Evolutionary conservation across 1,284 basidiomycete genomes (phyloP), one percentile per base, ranked within the genome.

Genomic region (Caloboletus firmus): DNA sequence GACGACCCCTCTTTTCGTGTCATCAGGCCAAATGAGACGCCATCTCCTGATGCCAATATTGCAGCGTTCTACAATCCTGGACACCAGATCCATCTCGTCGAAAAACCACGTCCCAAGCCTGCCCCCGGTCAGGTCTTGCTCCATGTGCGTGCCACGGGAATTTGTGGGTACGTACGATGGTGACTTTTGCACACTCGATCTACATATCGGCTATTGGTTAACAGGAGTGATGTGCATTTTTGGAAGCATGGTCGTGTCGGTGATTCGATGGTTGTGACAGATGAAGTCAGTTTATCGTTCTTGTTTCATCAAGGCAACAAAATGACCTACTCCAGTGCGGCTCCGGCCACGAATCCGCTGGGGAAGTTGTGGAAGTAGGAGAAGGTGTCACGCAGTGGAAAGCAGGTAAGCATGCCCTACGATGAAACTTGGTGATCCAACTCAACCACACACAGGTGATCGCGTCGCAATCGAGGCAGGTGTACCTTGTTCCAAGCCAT

Each of bases 181-280:
- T 8, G 42, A 30, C 28, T 35, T 32, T 45, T 34, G 40, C 39
- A 9, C 22, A 26, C 28, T 48, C 32, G 37, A 34, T 35, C 20
- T 13, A 45, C 52, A 49, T 13, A 13, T 37, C 39, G 18, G 11
- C 1, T 18, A 24, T 42, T 31, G 37, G 44, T 40, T 34, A 26
- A 54, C 55, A 81, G 79, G 72, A 80, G 80, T 49, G 83, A 85
- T 56, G 80, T 85, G 58, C 83, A 85, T 63, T 85, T 85, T 65
- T 85, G 83, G 83, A 76, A 83, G 59, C 82, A 85, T 65, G 83
- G 83, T 4, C 71, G 79, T 31, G 77, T 86, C 49, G 83, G 83
- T 18, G 81, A 83, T 59, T 81, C 82, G 1, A 86, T 86, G 84
- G 72, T 85, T 28, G 84, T 85, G 32, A 80, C 77, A 26, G 83